Percentiles rank a stretch among this genome's conserved stretches.
Evolutionary conservation across 768 basidiomycete genomes (phyloP).

Genomic region (Mycena polygramma): DNA sequence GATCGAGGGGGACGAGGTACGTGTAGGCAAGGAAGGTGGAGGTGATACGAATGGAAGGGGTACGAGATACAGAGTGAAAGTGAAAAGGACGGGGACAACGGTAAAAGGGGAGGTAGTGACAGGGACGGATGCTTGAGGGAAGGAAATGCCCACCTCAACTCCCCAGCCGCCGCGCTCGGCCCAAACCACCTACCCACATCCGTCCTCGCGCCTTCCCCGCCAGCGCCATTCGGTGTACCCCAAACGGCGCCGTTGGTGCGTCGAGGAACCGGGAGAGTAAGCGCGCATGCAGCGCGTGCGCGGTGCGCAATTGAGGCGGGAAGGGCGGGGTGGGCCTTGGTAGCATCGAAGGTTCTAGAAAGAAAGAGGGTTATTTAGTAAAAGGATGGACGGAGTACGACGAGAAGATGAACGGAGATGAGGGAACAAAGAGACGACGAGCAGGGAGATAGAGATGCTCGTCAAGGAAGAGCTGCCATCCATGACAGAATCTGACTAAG

Average conservation of each 20-base stretch:
- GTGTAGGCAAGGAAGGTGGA: too few relatives aligned
- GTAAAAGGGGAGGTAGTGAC: not conserved
- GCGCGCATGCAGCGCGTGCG: not conserved
- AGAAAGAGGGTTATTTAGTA: not conserved
- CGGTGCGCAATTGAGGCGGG: not conserved
- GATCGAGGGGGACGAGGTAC: too few relatives aligned
- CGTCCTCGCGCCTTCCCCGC: conserved; percentile 85
- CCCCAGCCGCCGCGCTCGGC: conserved; percentile 84
- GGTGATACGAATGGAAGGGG: not conserved
- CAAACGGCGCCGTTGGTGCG: conserved; percentile 36
- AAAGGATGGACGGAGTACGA: too few relatives aligned
- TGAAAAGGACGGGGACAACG: conserved; percentile 1
- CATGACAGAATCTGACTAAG: too few relatives aligned
- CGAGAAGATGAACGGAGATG: too few relatives aligned
- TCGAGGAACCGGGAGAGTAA: not conserved
- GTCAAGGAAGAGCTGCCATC: too few relatives aligned
- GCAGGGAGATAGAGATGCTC: too few relatives aligned
- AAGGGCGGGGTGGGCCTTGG: not conserved
- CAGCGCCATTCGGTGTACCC: conserved; percentile 82
- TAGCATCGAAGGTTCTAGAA: not conserved
- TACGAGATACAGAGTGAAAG: not conserved
- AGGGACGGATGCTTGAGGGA: conserved; percentile 26
- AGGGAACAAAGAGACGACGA: too few relatives aligned
- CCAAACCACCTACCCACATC: conserved; percentile 89
- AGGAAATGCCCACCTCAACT: conserved; percentile 67